Conservation (phyloP, 192 early-diverging fungal genomes). For the Neocallimastix lanati region DNA sequence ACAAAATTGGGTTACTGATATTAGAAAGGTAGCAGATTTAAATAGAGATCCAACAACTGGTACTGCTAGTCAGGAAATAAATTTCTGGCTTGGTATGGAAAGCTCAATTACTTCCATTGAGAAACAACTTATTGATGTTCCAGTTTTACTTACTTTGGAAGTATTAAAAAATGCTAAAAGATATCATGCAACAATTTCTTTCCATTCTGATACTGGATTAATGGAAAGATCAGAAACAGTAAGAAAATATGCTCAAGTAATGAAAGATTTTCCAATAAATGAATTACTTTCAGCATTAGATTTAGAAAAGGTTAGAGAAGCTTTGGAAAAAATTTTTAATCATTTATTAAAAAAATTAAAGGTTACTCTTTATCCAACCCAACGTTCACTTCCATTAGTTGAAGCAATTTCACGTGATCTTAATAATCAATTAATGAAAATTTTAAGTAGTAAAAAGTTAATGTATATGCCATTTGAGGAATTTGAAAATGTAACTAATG, state of each 20-base stretch:
- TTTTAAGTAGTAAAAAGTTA: constrained; percentile 68
- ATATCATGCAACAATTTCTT: constrained; percentile 93
- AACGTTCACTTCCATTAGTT: constrained; percentile 77
- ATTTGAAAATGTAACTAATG: constrained; percentile 69
- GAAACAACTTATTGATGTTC: constrained; percentile 69
- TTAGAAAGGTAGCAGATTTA: constrained; percentile 95
- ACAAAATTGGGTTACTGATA: constrained; percentile 97
- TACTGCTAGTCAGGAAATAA: constrained; percentile 92
- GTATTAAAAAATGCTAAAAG: constrained; percentile 92
- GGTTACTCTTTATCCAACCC: constrained; percentile 77
- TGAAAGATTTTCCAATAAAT: constrained; percentile 97
- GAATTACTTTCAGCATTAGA: constrained; percentile 92
- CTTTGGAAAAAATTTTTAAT: constrained; percentile 66
- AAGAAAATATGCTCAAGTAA: constrained; percentile 84
- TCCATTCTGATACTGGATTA: constrained; percentile 91
- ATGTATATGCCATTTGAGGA: constrained; percentile 87
- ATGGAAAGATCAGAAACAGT: constrained; percentile 88
- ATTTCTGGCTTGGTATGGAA: constrained; percentile 99
- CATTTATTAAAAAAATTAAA: constrained; percentile 97
- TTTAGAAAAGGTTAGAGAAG: constrained; percentile 56
- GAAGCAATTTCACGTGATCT: constrained; percentile 91
- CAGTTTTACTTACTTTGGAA: constrained; percentile 68
- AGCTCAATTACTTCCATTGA: constrained; percentile 79
- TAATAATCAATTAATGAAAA: constrained; percentile 75
- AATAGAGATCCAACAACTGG: constrained; percentile 78